A percentile compares a stretch with the other conserved stretches of the same genome.
Conservation (phyloP, 305 asterid genomes). For the Solanum hybrid region DNA sequence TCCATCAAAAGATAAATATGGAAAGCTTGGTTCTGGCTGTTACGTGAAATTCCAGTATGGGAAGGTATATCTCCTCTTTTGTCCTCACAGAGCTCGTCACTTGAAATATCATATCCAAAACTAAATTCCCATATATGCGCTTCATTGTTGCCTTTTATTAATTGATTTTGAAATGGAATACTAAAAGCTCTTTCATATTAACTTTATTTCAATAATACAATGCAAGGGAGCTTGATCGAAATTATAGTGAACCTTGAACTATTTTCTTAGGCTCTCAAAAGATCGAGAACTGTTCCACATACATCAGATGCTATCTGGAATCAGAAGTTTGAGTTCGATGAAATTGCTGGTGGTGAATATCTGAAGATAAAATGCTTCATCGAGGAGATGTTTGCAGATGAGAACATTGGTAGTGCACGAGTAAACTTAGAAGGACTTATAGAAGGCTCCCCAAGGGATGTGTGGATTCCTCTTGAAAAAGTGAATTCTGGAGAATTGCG, state of each 20-base stretch:
- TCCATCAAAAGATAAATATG: conserved; percentile 57
- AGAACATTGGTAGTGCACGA: conserved; percentile 85
- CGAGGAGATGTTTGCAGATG: conserved; percentile 81
- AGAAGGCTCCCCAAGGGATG: conserved; percentile 77
- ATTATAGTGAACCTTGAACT: neutral
- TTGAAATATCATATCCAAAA: neutral
- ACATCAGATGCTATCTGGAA: conserved; percentile 75
- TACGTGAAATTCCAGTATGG: conserved; percentile 81
- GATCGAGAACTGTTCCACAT: conserved; percentile 53
- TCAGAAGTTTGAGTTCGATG: conserved; percentile 89
- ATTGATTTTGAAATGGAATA: neutral
- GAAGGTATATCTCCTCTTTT: conserved; percentile 43
- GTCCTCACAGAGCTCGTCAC: neutral
- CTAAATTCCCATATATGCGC: neutral
- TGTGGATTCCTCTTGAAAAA: conserved; percentile 83
- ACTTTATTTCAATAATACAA: neutral
- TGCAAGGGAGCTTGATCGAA: neutral
- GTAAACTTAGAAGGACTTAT: conserved; percentile 89
- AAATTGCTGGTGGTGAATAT: conserved; percentile 84
- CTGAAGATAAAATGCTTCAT: conserved; percentile 67
- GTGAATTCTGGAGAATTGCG: conserved; percentile 82
- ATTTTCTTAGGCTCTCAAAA: conserved; percentile 45
- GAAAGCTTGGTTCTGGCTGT: conserved; percentile 75
- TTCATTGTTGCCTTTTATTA: neutral
- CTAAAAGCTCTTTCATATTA: neutral